Conservation (phyloP, 352 stramenopile species). For the Globisporangium camurandrum region DNA sequence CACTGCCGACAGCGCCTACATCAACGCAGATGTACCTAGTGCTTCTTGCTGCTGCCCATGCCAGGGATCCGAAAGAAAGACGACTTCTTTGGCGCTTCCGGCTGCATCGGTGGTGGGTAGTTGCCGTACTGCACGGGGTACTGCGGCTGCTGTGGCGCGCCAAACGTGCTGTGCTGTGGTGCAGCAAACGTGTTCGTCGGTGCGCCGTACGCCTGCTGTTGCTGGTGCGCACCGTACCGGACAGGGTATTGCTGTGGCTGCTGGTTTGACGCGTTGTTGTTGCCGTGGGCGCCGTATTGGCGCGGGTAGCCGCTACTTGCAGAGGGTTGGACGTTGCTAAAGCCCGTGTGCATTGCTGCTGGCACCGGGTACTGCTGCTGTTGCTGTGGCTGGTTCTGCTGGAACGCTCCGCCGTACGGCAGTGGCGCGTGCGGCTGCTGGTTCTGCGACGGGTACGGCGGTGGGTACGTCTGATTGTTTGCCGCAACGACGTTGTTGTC, state of each 20-base stretch:
- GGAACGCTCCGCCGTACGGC: slow-evolving; percentile 19
- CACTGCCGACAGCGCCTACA: neutral
- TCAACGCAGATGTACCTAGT: slow-evolving; percentile 22
- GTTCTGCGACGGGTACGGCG: too few relatives aligned
- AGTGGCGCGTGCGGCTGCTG: slow-evolving; percentile 18
- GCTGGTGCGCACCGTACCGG: slow-evolving; percentile 11
- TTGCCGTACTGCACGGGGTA: slow-evolving; percentile 51
- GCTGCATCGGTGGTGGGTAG: slow-evolving; percentile 44
- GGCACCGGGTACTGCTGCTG: slow-evolving; percentile 10
- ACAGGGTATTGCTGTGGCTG: slow-evolving; percentile 14
- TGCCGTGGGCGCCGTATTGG: slow-evolving; percentile 30
- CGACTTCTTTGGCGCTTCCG: slow-evolving; percentile 50
- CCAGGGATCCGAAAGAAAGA: slow-evolving; percentile 63
- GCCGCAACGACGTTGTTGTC: slow-evolving; percentile 11
- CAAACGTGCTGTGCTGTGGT: slow-evolving; percentile 19
- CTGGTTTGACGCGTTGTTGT: too few relatives aligned
- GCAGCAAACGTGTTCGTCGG: slow-evolving; percentile 17
- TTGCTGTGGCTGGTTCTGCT: neutral
- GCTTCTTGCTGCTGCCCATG: slow-evolving; percentile 73
- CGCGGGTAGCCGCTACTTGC: slow-evolving; percentile 39
- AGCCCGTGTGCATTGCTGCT: slow-evolving; percentile 14
- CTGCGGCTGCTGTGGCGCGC: slow-evolving; percentile 29
- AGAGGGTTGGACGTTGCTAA: too few relatives aligned
- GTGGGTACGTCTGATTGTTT: slow-evolving; percentile 41
- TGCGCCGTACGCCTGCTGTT: slow-evolving; percentile 20